A percentile compares a stretch with the other conserved stretches of the same genome.
Conservation (phyloP, 1,284 basidiomycete genomes). For the Cutaneotrichosporon sp. region DNA sequence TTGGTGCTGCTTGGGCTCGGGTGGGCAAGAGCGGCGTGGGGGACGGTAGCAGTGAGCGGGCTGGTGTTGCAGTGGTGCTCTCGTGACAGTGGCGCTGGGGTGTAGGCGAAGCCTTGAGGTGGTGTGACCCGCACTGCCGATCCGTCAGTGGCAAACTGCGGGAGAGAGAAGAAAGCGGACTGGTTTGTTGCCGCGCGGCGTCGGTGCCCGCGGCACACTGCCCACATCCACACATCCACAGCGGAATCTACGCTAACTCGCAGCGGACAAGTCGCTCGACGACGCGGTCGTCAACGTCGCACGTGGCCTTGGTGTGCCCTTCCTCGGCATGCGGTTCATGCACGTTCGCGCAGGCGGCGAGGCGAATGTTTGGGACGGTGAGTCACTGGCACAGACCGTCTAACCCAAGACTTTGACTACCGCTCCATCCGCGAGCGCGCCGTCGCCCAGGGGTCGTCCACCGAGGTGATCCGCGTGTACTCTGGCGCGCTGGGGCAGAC, state of each 20-base stretch:
- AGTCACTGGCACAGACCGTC: conserved; percentile 14
- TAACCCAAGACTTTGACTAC: conserved; percentile 35
- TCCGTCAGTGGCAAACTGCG: too few species aligned
- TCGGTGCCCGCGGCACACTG: too few species aligned
- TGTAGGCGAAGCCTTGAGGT: too few species aligned
- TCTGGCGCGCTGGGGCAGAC: conserved; percentile 16
- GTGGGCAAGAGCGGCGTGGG: too few species aligned
- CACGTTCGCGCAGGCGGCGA: conserved; percentile 37
- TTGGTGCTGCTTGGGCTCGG: too few species aligned
- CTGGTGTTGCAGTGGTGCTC: too few species aligned
- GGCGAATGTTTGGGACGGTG: conserved; percentile 39
- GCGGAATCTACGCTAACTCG: neutral
- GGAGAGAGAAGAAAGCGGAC: too few species aligned
- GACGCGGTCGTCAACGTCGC: conserved; percentile 18
- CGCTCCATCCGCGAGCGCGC: conserved; percentile 34
- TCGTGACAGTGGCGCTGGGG: too few species aligned
- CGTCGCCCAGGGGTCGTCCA: conserved; percentile 17
- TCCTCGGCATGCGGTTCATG: conserved; percentile 22
- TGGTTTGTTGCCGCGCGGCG: neutral
- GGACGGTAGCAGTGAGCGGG: too few species aligned
- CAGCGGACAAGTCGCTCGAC: conserved; percentile 20
- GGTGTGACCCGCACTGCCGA: too few species aligned
- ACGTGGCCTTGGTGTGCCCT: conserved; percentile 15
- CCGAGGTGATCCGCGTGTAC: conserved; percentile 24
- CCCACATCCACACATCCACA: neutral